Percentiles rank a stretch among this genome's conserved stretches.
Conservation (phyloP, 495 filamentous ascomycete species). For the Emericellopsis terricola region DNA sequence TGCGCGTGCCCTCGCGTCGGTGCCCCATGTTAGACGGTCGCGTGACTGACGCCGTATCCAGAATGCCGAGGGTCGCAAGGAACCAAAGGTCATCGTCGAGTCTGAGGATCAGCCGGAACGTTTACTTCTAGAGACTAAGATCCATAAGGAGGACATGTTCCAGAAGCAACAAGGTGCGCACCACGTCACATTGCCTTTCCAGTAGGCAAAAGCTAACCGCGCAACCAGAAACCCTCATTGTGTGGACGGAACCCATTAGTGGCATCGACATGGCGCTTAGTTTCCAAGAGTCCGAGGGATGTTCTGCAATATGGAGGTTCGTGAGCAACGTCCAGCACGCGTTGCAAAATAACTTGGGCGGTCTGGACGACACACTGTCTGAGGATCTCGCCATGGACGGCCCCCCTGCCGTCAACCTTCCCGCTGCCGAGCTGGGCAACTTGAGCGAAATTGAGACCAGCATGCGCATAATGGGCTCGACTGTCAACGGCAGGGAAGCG, state of each 20-base stretch:
- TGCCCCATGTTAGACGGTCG: not conserved
- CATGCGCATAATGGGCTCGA: slow-evolving; percentile 58
- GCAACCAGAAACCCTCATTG: slow-evolving; percentile 90
- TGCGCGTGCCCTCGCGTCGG: not conserved
- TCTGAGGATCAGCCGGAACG: slow-evolving; percentile 82
- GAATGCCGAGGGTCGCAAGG: slow-evolving; percentile 35
- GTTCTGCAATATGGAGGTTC: slow-evolving; percentile 88
- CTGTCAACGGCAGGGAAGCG: slow-evolving; percentile 65
- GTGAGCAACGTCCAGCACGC: slow-evolving; percentile 66
- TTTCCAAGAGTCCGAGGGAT: slow-evolving; percentile 95
- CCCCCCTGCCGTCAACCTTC: slow-evolving; percentile 50
- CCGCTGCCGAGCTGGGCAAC: slow-evolving; percentile 58
- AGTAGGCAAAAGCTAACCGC: slow-evolving; percentile 1
- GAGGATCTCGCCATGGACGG: slow-evolving; percentile 62
- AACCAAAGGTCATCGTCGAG: slow-evolving; percentile 76
- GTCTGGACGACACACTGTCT: slow-evolving; percentile 73
- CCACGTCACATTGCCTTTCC: not conserved
- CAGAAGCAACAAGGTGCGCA: slow-evolving; percentile 89
- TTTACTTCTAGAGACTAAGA: slow-evolving; percentile 71
- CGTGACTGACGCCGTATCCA: slow-evolving; percentile 4
- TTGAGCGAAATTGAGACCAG: slow-evolving; percentile 66
- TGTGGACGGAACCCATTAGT: slow-evolving; percentile 77
- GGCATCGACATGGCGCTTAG: slow-evolving; percentile 93
- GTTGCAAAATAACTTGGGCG: slow-evolving; percentile 22
- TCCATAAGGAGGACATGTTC: slow-evolving; percentile 88